These are phyloP conservation scores for Salicornia ramosissima DNA, from an alignment of 148 eudicot genomes.

Conservation along the genomic window DNA sequence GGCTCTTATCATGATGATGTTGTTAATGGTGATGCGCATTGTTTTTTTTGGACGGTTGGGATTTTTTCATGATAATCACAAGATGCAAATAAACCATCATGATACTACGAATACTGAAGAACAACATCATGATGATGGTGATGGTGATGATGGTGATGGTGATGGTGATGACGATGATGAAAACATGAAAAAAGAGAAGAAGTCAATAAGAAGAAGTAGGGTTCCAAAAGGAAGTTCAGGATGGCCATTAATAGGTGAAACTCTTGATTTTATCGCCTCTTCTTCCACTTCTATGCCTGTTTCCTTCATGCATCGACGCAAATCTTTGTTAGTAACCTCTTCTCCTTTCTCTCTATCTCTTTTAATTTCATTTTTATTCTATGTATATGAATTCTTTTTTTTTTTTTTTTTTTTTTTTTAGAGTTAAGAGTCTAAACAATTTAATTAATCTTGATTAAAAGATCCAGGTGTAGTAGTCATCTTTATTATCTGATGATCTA, in stretches of 20 bases:
- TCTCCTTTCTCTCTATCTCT: not conserved
- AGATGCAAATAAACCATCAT: not conserved
- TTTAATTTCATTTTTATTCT: no score
- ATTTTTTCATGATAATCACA: not conserved
- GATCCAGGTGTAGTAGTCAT: no score
- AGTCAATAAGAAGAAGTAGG: slow-evolving; percentile 15
- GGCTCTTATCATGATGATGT: slow-evolving; percentile 15
- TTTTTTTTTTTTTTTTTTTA: no score
- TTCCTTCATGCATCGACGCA: slow-evolving; percentile 76
- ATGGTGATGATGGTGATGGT: not conserved
- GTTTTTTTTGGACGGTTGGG: not conserved
- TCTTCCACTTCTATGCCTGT: slow-evolving; percentile 66
- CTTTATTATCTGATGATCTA: no score
- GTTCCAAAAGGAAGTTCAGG: slow-evolving; percentile 69
- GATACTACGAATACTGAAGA: not conserved
- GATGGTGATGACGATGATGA: not conserved
- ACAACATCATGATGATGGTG: not conserved
- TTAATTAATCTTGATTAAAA: no score
- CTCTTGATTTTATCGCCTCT: slow-evolving; percentile 75
- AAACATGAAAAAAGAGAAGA: not conserved
- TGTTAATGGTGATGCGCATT: not conserved
- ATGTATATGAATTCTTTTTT: no score
- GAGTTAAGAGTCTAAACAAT: no score
- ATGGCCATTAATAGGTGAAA: slow-evolving; percentile 91
- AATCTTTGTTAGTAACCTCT: slow-evolving; percentile 43